Percentiles rank a stretch among this genome's conserved stretches.
Evolutionary conservation across 441 rosid species (phyloP).

Genomic region (Euphorbia celastroides): DNA sequence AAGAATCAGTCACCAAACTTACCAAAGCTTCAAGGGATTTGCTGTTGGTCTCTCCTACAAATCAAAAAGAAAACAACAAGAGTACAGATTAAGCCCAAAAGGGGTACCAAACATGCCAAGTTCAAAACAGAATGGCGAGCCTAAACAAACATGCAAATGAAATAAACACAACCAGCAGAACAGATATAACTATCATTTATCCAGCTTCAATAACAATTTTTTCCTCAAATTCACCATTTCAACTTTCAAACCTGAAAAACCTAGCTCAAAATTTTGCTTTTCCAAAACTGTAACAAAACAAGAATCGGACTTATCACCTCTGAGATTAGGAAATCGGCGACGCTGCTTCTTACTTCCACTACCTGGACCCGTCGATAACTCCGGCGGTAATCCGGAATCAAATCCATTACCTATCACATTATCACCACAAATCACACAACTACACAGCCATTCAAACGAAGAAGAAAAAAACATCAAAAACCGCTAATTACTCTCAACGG

Average conservation of each 20-base stretch:
- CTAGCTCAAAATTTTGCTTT: not conserved
- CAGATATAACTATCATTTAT: not conserved
- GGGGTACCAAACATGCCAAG: not conserved
- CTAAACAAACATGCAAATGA: not conserved
- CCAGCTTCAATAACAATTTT: not conserved
- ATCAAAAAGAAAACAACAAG: not conserved
- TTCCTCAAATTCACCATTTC: not conserved
- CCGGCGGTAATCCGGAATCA: constrained; percentile 43
- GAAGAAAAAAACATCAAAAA: not conserved
- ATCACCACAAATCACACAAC: not conserved
- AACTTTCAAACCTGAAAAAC: not conserved
- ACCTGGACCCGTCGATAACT: constrained; percentile 28
- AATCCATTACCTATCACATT: constrained; percentile 36
- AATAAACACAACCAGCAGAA: not conserved
- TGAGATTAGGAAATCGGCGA: constrained; percentile 49
- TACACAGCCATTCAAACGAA: not conserved
- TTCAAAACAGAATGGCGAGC: not conserved
- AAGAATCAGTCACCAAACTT: constrained; percentile 19
- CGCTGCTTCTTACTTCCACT: constrained; percentile 39
- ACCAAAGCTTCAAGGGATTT: constrained; percentile 87
- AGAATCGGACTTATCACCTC: constrained; percentile 31
- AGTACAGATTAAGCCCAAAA: not conserved
- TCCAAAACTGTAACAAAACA: not conserved
- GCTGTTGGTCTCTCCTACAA: constrained; percentile 61
- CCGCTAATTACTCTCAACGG: constrained; percentile 43